Conservation (phyloP, 2,329 filamentous ascomycete genomes). For the Fusarium illudens region DNA sequence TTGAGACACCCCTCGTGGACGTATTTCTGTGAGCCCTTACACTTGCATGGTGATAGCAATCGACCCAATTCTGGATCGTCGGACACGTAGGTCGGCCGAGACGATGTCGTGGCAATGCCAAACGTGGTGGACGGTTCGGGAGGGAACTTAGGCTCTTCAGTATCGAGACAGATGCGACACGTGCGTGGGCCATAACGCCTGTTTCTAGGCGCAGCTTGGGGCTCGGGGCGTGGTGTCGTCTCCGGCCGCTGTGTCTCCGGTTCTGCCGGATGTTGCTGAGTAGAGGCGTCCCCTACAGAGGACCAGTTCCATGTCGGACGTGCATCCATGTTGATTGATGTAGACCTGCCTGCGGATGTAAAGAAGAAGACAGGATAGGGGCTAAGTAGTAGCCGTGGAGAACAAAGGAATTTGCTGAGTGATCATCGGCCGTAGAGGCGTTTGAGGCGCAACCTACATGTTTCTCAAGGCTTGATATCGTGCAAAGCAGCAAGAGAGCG, state of each 20-base stretch:
- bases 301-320: slow-evolving; percentile 42
- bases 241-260: slow-evolving; percentile 19
- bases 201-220: slow-evolving; percentile 19
- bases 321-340: slow-evolving; percentile 41
- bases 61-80: slow-evolving; percentile 77
- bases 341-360: slow-evolving; percentile 34
- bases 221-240: slow-evolving; percentile 8
- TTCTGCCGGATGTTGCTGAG: slow-evolving; percentile 14
- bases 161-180: slow-evolving; percentile 90
- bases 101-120: slow-evolving; percentile 45
- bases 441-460: slow-evolving; percentile 43
- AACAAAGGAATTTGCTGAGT: slow-evolving; percentile 17
- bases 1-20: slow-evolving; percentile 92
- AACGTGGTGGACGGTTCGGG: slow-evolving; percentile 44
- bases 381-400: slow-evolving; percentile 14
- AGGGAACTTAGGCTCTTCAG: slow-evolving; percentile 60
- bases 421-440: slow-evolving; percentile 28
- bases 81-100: slow-evolving; percentile 69
- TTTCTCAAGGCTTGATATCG: slow-evolving; percentile 29
- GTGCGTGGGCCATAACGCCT: slow-evolving; percentile 73
- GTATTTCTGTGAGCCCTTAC: slow-evolving; percentile 91
- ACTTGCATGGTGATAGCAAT: slow-evolving; percentile 88
- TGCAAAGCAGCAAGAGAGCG: slow-evolving; percentile 25
- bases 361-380: slow-evolving; percentile 20
- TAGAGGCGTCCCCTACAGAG: slow-evolving; percentile 26